Percentiles rank a stretch among this genome's conserved stretches.
These are phyloP conservation scores for Elymus sibiricus DNA, from an alignment of 176 grass and related monocot species.

Conservation along the genomic window DNA sequence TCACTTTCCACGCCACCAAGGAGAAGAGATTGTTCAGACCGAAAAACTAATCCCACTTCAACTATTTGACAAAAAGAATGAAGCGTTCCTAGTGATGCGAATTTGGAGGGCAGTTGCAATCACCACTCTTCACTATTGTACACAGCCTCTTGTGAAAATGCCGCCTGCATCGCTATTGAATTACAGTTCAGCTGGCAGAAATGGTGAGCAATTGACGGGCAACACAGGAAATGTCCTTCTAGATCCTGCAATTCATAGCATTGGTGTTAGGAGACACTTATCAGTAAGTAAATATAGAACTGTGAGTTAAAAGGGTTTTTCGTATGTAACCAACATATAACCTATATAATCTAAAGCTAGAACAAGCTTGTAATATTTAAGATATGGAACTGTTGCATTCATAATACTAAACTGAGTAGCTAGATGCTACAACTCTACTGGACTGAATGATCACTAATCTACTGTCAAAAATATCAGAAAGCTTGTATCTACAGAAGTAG, in stretches of 20 bases:
- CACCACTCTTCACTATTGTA: constrained; percentile 5
- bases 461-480: neutral
- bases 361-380: neutral
- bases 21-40: neutral
- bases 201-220: neutral
- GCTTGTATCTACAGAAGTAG: neutral
- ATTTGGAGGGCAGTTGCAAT: neutral
- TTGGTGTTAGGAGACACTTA: neutral
- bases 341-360: neutral
- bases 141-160: neutral
- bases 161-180: neutral
- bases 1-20: neutral
- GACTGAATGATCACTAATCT: neutral
- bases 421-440: neutral
- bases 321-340: neutral
- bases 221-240: neutral
- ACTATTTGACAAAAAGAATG: neutral
- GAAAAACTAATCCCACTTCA: neutral
- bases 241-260: constrained; percentile 17
- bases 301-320: neutral
- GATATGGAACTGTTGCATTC: neutral
- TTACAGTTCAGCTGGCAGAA: neutral
- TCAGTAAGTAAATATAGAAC: neutral
- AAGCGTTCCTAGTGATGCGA: neutral
- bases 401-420: neutral